Conservation (phyloP, 192 early-diverging fungal species). For the Rhizoclosmatium globosum region DNA sequence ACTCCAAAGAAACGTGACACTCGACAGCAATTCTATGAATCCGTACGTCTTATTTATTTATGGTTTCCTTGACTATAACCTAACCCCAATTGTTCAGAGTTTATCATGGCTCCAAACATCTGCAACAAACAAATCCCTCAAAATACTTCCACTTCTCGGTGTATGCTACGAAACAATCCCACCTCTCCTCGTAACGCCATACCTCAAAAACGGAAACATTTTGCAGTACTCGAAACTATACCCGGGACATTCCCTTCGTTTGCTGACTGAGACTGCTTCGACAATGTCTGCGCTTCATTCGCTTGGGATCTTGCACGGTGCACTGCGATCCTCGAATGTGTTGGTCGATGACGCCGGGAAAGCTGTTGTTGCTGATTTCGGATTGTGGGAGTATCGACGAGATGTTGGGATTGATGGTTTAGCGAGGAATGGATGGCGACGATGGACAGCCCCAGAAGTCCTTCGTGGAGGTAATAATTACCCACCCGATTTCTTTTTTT, state of each 20-base stretch:
- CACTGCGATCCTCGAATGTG: slow-evolving; percentile 38
- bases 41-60: slow-evolving; percentile 14
- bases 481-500: not conserved
- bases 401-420: slow-evolving; percentile 19
- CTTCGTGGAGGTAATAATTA: slow-evolving; percentile 28
- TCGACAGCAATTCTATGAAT: not conserved
- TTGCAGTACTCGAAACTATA: slow-evolving; percentile 27
- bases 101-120: not conserved
- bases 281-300: slow-evolving; percentile 41
- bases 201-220: slow-evolving; percentile 35
- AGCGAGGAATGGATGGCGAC: slow-evolving; percentile 28
- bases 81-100: not conserved
- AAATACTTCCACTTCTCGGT: slow-evolving; percentile 26
- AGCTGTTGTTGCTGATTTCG: slow-evolving; percentile 37
- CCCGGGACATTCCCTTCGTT: slow-evolving; percentile 37
- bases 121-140: not conserved
- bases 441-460: slow-evolving; percentile 39
- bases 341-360: slow-evolving; percentile 38
- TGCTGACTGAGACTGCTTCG: slow-evolving; percentile 39
- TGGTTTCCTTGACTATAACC: not conserved
- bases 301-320: slow-evolving; percentile 41
- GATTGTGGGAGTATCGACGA: slow-evolving; percentile 30
- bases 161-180: slow-evolving; percentile 3
- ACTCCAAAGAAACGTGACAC: not conserved
- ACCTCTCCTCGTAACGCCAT: slow-evolving; percentile 35